A percentile compares a stretch with the other conserved stretches of the same genome.
phyloP scores from a whole-genome alignment of 306 rosid species.

The Trifolium pratense region DNA sequence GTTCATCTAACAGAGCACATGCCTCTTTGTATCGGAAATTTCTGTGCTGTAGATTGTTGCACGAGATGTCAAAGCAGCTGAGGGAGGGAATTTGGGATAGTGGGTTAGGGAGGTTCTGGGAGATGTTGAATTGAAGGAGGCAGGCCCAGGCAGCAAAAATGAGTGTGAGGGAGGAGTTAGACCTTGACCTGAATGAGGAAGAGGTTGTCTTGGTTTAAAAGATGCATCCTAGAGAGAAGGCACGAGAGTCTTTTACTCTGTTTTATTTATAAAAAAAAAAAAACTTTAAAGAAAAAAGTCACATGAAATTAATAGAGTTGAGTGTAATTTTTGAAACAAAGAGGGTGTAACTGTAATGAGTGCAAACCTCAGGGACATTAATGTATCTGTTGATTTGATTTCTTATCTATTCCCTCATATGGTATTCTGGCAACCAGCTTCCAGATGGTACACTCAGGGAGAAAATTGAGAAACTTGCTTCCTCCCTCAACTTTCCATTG shows the following conservation, averaged over 20 bases:
- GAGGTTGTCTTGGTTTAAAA: conserved; percentile 12
- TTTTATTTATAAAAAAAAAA: neutral
- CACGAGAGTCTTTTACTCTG: conserved; percentile 8
- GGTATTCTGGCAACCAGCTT: conserved; percentile 65
- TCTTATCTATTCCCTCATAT: conserved; percentile 34
- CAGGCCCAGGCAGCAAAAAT: neutral
- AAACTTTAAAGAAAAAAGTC: neutral
- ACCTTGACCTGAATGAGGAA: neutral
- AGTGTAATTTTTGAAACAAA: neutral
- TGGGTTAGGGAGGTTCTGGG: conserved; percentile 7
- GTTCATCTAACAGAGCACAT: conserved; percentile 1
- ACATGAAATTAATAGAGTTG: conserved; percentile 3
- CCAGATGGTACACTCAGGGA: conserved; percentile 88
- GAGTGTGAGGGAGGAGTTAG: conserved; percentile 13
- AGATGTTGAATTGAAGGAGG: neutral
- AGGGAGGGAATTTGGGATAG: neutral
- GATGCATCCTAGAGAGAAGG: conserved; percentile 18
- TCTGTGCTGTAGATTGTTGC: conserved; percentile 7
- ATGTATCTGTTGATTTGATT: neutral
- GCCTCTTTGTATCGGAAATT: neutral
- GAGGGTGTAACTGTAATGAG: neutral
- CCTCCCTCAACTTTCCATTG: conserved; percentile 87
- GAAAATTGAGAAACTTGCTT: conserved; percentile 91
- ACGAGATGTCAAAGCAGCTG: conserved; percentile 1
- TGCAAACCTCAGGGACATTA: neutral